Conservation (phyloP, 805 yeast species). For the Torulaspora microellipsoides region DNA sequence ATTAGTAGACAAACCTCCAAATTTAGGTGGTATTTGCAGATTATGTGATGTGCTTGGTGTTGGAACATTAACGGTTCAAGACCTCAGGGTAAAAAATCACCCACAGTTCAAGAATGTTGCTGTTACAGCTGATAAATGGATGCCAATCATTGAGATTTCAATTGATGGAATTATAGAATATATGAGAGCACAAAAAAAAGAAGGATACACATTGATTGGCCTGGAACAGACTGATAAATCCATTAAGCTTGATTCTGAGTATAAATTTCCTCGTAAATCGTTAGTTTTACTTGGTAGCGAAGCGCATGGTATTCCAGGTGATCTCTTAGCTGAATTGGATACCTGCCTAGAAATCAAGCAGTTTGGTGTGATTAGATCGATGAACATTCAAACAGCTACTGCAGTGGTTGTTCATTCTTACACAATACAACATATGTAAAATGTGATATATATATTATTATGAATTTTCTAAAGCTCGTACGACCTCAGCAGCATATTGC, state of each 20-base stretch:
- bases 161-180: conserved; percentile 48
- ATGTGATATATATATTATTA: conserved; percentile 5
- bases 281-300: conserved; percentile 79
- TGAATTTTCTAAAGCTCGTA: conserved; percentile 48
- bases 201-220: conserved; percentile 86
- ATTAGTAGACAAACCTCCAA: conserved; percentile 87
- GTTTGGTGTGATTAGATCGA: conserved; percentile 85
- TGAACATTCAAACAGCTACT: conserved; percentile 96
- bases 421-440: conserved; percentile 41
- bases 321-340: conserved; percentile 73
- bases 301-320: conserved; percentile 88
- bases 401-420: conserved; percentile 93
- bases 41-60: conserved; percentile 91
- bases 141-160: conserved; percentile 83
- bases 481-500: conserved; percentile 58
- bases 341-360: conserved; percentile 88
- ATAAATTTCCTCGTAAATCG: conserved; percentile 75
- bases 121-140: conserved; percentile 92
- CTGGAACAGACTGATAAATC: conserved; percentile 91
- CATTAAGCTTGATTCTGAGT: conserved; percentile 56
- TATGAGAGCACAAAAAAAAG: conserved; percentile 56
- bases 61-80: conserved; percentile 72
- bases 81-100: conserved; percentile 54
- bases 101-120: conserved; percentile 82
- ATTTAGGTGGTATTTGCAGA: conserved; percentile 90